Conservation (phyloP, 106 monocot species). For the Dendrobium huoshanense region DNA sequence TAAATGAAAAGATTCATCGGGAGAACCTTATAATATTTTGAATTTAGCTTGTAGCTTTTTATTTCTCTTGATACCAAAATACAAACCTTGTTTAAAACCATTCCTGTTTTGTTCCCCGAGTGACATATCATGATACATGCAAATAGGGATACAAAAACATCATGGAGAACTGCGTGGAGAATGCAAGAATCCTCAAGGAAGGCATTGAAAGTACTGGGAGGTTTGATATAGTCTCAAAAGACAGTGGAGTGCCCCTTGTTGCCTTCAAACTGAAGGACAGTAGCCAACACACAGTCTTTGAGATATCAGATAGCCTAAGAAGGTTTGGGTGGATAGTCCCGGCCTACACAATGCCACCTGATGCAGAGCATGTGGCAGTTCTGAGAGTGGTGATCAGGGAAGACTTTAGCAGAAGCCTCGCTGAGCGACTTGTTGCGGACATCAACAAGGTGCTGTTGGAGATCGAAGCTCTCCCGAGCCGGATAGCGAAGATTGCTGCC, state of each 20-base stretch:
- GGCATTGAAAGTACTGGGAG: conserved; percentile 46
- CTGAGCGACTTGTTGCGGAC: conserved; percentile 60
- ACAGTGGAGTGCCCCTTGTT: conserved; percentile 68
- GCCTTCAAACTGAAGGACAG: conserved; percentile 68
- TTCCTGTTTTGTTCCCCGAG: too few relatives aligned
- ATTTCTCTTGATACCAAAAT: too few relatives aligned
- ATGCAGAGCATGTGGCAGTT: conserved; percentile 62
- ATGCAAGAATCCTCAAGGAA: conserved; percentile 41
- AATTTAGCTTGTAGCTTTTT: too few relatives aligned
- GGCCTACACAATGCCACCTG: conserved; percentile 81
- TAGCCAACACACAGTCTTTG: conserved; percentile 47
- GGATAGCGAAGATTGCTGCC: neutral
- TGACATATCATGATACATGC: neutral
- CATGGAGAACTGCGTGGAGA: conserved; percentile 79
- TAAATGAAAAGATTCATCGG: too few relatives aligned
- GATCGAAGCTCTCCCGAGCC: conserved; percentile 25
- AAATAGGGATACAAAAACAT: conserved; percentile 74
- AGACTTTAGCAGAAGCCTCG: conserved; percentile 72
- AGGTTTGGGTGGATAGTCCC: conserved; percentile 86
- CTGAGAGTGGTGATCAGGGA: conserved; percentile 81
- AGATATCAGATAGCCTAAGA: conserved; percentile 58
- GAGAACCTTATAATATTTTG: too few relatives aligned
- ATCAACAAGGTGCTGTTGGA: conserved; percentile 50
- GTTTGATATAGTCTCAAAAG: conserved; percentile 75
- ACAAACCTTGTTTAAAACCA: too few relatives aligned